Evolutionary conservation across 2,329 filamentous ascomycete genomes (phyloP).

Genomic region (Talaromyces piceae): DNA sequence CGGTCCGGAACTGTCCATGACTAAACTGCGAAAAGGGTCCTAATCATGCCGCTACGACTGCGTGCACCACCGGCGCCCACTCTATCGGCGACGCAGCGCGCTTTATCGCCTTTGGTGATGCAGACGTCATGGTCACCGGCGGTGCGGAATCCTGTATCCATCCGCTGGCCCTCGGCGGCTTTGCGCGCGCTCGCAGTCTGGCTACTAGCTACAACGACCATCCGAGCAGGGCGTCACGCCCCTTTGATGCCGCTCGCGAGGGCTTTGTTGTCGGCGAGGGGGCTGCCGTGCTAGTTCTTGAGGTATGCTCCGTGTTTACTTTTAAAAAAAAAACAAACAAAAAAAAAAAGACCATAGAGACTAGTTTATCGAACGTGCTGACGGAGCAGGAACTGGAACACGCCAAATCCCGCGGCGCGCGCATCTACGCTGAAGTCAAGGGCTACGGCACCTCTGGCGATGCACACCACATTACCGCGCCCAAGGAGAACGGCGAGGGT

Average conservation of each 20-base stretch:
- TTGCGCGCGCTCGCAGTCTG: conserved; percentile 78
- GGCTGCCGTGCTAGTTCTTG: conserved; percentile 76
- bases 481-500: conserved; percentile 71
- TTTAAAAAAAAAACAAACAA: conserved; percentile 10
- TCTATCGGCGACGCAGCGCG: conserved; percentile 90
- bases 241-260: conserved; percentile 71
- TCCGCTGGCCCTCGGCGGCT: conserved; percentile 84
- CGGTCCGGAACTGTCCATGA: background rate
- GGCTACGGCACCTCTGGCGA: conserved; percentile 90
- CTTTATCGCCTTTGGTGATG: conserved; percentile 84
- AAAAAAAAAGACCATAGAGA: too few relatives aligned
- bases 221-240: conserved; percentile 66
- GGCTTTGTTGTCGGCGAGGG: conserved; percentile 95
- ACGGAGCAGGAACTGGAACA: conserved; percentile 65
- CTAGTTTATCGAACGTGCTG: too few relatives aligned
- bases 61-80: conserved; percentile 93
- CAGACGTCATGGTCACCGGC: conserved; percentile 92
- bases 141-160: conserved; percentile 94
- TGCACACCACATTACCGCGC: conserved; percentile 89
- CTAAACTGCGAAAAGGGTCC: conserved; percentile 64
- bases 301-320: conserved; percentile 40
- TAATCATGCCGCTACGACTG: conserved; percentile 87
- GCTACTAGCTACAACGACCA: conserved; percentile 71
- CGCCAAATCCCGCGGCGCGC: conserved; percentile 67
- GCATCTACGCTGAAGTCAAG: conserved; percentile 78